phyloP scores from a whole-genome alignment of 768 basidiomycete genomes.

The Mycena vulgaris region DNA sequence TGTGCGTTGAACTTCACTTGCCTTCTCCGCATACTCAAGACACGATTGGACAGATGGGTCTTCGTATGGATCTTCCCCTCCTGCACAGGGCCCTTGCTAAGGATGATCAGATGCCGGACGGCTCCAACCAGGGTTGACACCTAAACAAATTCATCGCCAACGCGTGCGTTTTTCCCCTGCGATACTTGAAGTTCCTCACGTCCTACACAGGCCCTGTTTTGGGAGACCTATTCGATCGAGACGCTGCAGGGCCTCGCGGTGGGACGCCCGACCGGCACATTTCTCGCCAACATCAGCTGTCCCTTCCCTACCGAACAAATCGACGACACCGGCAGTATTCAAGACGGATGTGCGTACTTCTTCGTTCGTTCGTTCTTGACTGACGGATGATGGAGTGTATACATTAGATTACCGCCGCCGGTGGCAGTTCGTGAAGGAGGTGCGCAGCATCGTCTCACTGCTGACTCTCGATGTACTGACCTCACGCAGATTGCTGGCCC shows the following conservation, averaged over 20 bases:
- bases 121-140: background rate
- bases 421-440: slow-evolving; percentile 26
- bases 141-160: background rate
- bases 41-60: background rate
- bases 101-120: background rate
- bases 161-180: slow-evolving; percentile 1
- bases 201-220: slow-evolving; percentile 13
- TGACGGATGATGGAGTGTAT: background rate
- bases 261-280: slow-evolving; percentile 16
- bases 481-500: slow-evolving; percentile 6
- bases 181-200: background rate
- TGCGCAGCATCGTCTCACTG: background rate
- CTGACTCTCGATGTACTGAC: too few relatives aligned
- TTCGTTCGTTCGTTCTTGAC: background rate
- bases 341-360: background rate
- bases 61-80: background rate
- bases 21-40: background rate
- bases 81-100: background rate
- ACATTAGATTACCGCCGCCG: slow-evolving; percentile 18
- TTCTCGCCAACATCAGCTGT: slow-evolving; percentile 16
- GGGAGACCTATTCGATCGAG: slow-evolving; percentile 27
- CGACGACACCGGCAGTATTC: background rate
- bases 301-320: slow-evolving; percentile 14
- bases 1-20: background rate
- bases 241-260: slow-evolving; percentile 8